These are phyloP conservation scores for Avena atlantica DNA, from an alignment of 176 grass and related monocot species.

Conservation along the genomic window DNA sequence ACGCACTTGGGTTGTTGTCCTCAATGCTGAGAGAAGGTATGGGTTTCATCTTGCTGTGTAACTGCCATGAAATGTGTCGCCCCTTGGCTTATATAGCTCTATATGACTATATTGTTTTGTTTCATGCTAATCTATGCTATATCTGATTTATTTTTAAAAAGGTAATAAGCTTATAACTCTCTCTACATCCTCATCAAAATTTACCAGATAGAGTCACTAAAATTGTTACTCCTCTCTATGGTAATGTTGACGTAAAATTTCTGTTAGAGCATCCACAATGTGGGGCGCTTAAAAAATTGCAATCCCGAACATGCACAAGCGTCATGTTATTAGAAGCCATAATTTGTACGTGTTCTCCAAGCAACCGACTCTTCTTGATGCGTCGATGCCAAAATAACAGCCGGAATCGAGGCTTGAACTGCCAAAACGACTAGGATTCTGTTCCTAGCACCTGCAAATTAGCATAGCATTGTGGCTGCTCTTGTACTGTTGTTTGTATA, in stretches of 20 bases:
- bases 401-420: no score
- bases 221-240: not conserved
- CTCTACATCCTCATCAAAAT: not conserved
- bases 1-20: slow-evolving; percentile 55
- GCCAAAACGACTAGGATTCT: no score
- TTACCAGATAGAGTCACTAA: not conserved
- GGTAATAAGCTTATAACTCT: not conserved
- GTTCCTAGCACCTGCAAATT: no score
- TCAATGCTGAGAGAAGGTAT: slow-evolving; percentile 77
- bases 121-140: not conserved
- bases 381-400: no score
- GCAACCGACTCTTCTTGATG: no score
- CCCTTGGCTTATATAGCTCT: not conserved
- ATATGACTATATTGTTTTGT: no score
- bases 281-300: no score
- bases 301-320: no score
- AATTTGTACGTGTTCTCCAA: no score
- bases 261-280: no score
- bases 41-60: slow-evolving; percentile 17
- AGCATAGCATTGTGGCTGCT: no score
- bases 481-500: not conserved
- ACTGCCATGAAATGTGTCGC: not conserved
- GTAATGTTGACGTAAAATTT: not conserved
- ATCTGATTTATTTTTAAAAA: not conserved
- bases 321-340: no score